Percentiles rank a stretch among this genome's conserved stretches.
phyloP scores from a whole-genome alignment of 2,329 filamentous ascomycete genomes.

The Fusarium proliferatum region DNA sequence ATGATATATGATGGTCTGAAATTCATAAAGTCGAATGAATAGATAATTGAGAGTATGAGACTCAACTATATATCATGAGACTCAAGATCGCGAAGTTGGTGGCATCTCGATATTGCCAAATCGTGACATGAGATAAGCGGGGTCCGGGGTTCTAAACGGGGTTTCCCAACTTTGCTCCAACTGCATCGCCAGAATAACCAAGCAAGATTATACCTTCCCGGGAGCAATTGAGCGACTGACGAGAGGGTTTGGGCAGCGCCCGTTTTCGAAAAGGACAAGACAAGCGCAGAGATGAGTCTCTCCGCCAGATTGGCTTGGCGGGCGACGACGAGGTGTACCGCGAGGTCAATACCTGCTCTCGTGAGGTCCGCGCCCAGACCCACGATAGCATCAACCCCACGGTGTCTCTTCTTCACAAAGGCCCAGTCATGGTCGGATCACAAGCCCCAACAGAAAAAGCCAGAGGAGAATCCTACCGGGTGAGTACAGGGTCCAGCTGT shows the following conservation, averaged over 20 bases:
- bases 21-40: background rate
- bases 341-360: conserved; percentile 4
- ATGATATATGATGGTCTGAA: background rate
- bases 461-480: conserved; percentile 7
- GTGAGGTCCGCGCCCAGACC: conserved; percentile 14
- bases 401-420: conserved; percentile 38
- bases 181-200: background rate
- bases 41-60: background rate
- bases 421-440: conserved; percentile 34
- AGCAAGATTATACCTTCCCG: background rate
- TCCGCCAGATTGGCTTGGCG: conserved; percentile 32
- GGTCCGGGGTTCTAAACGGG: conserved; percentile 23
- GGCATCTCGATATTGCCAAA: background rate
- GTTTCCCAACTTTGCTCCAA: conserved; percentile 8
- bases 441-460: conserved; percentile 24
- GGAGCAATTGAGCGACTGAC: conserved; percentile 7
- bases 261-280: conserved; percentile 5
- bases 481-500: background rate
- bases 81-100: background rate
- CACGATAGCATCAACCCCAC: conserved; percentile 10
- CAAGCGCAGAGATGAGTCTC: conserved; percentile 20
- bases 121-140: conserved; percentile 8
- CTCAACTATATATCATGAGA: background rate
- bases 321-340: conserved; percentile 14
- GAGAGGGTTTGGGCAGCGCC: conserved; percentile 16